phyloP scores from a whole-genome alignment of 257 asterid genomes.

The Leptodermis oblonga region DNA sequence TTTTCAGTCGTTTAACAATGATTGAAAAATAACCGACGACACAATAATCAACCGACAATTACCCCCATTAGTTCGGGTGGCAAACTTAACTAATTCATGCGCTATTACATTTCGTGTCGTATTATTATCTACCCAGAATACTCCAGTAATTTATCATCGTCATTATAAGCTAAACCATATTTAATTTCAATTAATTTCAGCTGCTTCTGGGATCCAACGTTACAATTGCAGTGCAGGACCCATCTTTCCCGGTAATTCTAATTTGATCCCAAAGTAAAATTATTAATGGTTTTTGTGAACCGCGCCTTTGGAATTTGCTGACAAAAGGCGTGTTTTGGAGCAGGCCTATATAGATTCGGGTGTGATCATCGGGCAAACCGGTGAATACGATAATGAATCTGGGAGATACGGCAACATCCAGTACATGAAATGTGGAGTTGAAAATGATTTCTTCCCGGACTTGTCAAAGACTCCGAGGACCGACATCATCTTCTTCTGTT shows the following conservation, averaged over 20 bases:
- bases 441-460: slow-evolving; percentile 68
- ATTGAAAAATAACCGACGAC: too few relatives aligned
- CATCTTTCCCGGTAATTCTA: slow-evolving; percentile 64
- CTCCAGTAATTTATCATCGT: too few relatives aligned
- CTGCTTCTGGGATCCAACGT: slow-evolving; percentile 74
- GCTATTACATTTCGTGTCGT: too few relatives aligned
- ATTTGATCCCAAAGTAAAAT: too few relatives aligned
- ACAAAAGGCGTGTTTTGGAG: not conserved
- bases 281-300: not conserved
- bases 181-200: slow-evolving; percentile 36
- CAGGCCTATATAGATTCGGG: slow-evolving; percentile 91
- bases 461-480: slow-evolving; percentile 49
- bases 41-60: too few relatives aligned
- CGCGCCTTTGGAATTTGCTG: not conserved
- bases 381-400: slow-evolving; percentile 45
- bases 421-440: slow-evolving; percentile 68
- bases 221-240: slow-evolving; percentile 81
- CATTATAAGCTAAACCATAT: too few relatives aligned
- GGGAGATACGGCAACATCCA: slow-evolving; percentile 55
- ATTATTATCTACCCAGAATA: too few relatives aligned
- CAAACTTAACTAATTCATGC: too few relatives aligned
- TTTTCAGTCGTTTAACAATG: too few relatives aligned
- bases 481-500: slow-evolving; percentile 78
- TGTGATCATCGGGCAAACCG: slow-evolving; percentile 74
- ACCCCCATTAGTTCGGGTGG: too few relatives aligned